Conservation (phyloP, 225 moss, liverwort and hornwort genomes). For the Polytrichum formosum region DNA sequence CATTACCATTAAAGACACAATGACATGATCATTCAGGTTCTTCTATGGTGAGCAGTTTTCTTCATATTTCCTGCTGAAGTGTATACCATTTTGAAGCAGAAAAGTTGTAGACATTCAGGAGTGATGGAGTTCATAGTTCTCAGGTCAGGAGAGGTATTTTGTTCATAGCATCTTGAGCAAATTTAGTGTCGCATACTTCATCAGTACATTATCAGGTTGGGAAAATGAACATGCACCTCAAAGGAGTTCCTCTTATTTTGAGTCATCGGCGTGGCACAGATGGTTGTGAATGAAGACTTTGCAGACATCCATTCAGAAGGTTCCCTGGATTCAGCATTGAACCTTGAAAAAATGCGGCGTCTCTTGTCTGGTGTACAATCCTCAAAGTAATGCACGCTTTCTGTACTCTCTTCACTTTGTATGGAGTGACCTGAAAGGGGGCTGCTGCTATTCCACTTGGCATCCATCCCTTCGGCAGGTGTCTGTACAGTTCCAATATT, state of each 20-base stretch:
- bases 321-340: conserved; percentile 36
- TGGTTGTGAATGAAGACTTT: conserved; percentile 80
- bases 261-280: conserved; percentile 58
- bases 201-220: neutral
- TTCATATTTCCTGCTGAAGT: no score
- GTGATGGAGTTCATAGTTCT: no score
- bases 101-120: no score
- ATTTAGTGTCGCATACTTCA: no score
- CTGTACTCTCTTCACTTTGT: conserved; percentile 37
- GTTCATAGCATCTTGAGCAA: no score
- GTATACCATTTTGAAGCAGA: no score
- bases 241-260: conserved; percentile 43
- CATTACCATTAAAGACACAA: no score
- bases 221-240: conserved; percentile 31
- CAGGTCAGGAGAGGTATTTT: no score
- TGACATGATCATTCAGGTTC: no score
- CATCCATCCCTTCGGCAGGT: conserved; percentile 19
- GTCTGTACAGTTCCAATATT: conserved; percentile 2
- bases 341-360: conserved; percentile 55
- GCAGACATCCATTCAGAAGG: conserved; percentile 82
- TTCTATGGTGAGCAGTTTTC: no score
- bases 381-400: conserved; percentile 62
- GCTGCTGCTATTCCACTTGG: conserved; percentile 54
- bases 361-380: conserved; percentile 64
- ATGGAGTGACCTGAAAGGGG: conserved; percentile 18